Conservation (phyloP, 2,329 filamentous ascomycete species). For the Achaetomium macrosporum region DNA sequence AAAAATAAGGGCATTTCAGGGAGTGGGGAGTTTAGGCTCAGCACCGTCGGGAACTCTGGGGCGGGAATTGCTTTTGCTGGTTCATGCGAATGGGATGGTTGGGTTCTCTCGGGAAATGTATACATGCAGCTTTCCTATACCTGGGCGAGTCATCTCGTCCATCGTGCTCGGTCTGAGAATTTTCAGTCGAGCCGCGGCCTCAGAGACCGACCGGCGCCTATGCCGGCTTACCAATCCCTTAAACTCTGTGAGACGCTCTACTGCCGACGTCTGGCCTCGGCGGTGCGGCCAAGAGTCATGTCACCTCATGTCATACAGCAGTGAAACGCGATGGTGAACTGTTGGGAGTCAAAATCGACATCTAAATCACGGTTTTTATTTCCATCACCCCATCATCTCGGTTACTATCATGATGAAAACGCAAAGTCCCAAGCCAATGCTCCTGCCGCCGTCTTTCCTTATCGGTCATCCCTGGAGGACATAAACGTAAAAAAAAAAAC, state of each 20-base stretch:
- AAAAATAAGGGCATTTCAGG: constrained; percentile 27
- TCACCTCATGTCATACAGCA: not conserved
- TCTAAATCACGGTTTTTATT: not conserved
- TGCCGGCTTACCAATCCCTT: constrained; percentile 52
- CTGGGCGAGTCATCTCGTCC: constrained; percentile 40
- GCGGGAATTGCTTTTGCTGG: constrained; percentile 13
- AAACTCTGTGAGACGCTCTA: constrained; percentile 10
- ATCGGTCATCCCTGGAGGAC: not conserved
- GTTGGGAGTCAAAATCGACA: not conserved
- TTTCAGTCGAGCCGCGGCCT: constrained; percentile 60
- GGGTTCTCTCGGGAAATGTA: constrained; percentile 32
- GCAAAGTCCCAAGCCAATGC: constrained; percentile 4
- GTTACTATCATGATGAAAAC: not conserved
- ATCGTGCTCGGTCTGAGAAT: constrained; percentile 47
- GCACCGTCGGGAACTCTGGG: constrained; percentile 16
- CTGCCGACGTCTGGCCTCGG: not conserved
- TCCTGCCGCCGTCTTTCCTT: not conserved
- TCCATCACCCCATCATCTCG: not conserved
- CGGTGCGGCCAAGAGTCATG: not conserved
- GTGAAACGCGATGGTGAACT: not conserved
- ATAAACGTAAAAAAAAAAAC: not conserved
- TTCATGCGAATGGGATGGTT: constrained; percentile 17
- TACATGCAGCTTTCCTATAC: constrained; percentile 31
- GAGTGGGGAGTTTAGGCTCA: constrained; percentile 21
- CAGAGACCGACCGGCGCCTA: constrained; percentile 64